Base-by-base conservation (phyloP, 768 basidiomycete species). In the Amanita phalloides region DNA sequence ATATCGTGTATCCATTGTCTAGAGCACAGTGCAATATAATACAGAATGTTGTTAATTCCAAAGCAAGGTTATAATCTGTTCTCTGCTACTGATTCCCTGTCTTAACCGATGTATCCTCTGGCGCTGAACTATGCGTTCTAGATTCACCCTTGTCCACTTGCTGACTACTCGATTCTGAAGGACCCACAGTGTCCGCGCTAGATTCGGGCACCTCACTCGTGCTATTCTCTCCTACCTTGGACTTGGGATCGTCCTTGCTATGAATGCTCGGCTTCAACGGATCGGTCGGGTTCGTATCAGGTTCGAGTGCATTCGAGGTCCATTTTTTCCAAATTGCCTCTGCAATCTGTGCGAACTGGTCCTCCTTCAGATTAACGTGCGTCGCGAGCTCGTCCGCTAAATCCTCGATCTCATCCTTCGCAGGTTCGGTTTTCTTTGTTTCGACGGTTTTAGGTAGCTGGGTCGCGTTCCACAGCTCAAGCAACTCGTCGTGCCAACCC, bases 401-500 rank as follows among this genome's bases (percentile, higher is more conserved):
- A 20, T 53, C 51, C 25, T 46, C 44, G 7, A 53, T 14, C 21
- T 46, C 44, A 14, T 54, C 54, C 23, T 51, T 25, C 21, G 54
- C 55, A 43, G 54, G 46, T 28, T 44, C 46, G 4, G 38, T 44
- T 21, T 54, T 39, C 36, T 50, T 52, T n/a, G 42, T 43, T 28
- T 54, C 44, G 10, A 37, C 53, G n/a, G 28, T 35, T 30, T 60
- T 52, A 20, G 33, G 33, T 33, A 57, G 57, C 6, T 53, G 62
- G 13, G 84, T 84, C 56, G 67, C 71, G 14, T 64, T 70, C 85
- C 84, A 86, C 13, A 73, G 62, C 17, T 60, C 61, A 42, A 73
- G 66, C 26, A 87, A 66, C 51, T 85, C 84, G 4, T 78, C 71
- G 48, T 75, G 72, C 90, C 91, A 93, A 3, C 86, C 88, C 10